These are phyloP conservation scores for Aspergillus taichungensis DNA, from an alignment of 495 filamentous ascomycete genomes.

Conservation along the genomic window DNA sequence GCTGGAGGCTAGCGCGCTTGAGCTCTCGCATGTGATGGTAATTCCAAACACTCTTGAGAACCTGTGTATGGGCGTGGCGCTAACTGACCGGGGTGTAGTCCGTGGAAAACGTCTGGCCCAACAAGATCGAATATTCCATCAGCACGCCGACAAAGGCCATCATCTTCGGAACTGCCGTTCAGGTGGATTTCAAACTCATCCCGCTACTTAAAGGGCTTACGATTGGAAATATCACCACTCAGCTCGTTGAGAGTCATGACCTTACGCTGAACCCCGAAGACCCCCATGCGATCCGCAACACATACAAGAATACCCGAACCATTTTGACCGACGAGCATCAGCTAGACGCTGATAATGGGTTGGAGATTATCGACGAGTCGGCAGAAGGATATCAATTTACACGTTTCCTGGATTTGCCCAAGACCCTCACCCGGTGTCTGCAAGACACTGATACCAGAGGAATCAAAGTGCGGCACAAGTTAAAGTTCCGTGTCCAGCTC, in stretches of 20 bases:
- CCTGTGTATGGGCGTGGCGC: neutral
- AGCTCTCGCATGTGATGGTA: conserved; percentile 79
- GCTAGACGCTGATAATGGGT: conserved; percentile 47
- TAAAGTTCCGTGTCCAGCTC: conserved; percentile 76
- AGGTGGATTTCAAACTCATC: conserved; percentile 69
- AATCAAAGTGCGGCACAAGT: conserved; percentile 81
- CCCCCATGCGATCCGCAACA: conserved; percentile 42
- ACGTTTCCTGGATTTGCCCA: conserved; percentile 62
- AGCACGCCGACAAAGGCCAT: conserved; percentile 82
- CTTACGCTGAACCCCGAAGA: conserved; percentile 45
- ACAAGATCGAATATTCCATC: conserved; percentile 90
- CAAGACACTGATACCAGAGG: conserved; percentile 77
- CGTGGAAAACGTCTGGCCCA: conserved; percentile 90
- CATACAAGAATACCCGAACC: conserved; percentile 52
- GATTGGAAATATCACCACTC: conserved; percentile 65
- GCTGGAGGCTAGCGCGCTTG: conserved; percentile 67
- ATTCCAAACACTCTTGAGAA: neutral
- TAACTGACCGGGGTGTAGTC: conserved; percentile 31
- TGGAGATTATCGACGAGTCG: conserved; percentile 63
- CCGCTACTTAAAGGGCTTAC: conserved; percentile 80
- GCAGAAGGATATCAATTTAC: conserved; percentile 72
- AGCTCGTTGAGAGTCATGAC: conserved; percentile 71
- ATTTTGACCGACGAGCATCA: conserved; percentile 55
- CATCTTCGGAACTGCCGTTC: conserved; percentile 77
- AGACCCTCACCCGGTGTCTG: conserved; percentile 65